Percentiles rank a stretch among this genome's conserved stretches.
These are phyloP conservation scores for Dendrobium huoshanense DNA, from an alignment of 106 monocot species.

Conservation along the genomic window DNA sequence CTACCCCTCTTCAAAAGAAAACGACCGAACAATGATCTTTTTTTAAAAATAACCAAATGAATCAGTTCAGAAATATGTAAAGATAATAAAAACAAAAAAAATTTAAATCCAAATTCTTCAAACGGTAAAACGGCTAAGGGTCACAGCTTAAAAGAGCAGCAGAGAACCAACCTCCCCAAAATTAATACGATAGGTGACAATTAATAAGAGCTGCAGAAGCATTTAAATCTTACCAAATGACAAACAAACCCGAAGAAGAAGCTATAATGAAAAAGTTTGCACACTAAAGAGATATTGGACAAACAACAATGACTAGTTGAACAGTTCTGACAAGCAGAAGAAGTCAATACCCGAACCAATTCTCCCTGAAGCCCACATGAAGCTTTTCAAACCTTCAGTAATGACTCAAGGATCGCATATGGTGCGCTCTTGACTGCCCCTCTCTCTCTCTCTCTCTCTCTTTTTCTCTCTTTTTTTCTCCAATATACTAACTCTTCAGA, in stretches of 20 bases:
- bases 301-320: not conserved
- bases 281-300: not conserved
- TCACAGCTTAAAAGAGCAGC: not conserved
- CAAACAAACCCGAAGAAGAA: not conserved
- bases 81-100: no score
- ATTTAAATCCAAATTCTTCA: no score
- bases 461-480: not conserved
- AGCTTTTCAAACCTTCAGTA: not conserved
- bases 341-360: slow-evolving; percentile 99
- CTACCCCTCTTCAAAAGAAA: no score
- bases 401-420: slow-evolving; percentile 34
- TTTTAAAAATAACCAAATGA: no score
- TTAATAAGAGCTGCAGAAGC: not conserved
- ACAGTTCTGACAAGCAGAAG: slow-evolving; percentile 17
- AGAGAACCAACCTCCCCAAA: not conserved
- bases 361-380: slow-evolving; percentile 7
- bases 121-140: not conserved
- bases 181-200: not conserved
- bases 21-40: no score
- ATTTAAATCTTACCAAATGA: not conserved
- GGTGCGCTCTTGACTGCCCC: slow-evolving; percentile 99
- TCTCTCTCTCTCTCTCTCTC: not conserved
- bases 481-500: not conserved
- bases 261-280: not conserved
- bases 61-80: no score